Evolutionary conservation across 805 yeast genomes (phyloP).

Genomic region (Sugiyamaella marilandica): DNA sequence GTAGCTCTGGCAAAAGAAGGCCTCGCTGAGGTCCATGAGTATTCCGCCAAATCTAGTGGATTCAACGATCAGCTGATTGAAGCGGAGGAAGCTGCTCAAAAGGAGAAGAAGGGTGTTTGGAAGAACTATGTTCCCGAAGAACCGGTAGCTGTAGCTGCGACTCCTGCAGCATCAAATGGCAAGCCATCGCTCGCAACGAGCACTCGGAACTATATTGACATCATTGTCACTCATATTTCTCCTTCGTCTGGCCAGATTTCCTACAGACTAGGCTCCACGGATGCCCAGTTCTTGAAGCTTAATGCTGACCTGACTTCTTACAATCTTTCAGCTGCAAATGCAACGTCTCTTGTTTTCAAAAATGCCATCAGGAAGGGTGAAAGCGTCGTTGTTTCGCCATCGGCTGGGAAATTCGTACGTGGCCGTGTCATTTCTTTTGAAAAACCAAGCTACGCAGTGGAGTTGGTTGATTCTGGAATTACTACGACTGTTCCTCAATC

Average conservation of each 20-base stretch:
- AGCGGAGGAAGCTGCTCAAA: constrained; percentile 61
- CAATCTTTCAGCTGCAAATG: constrained; percentile 31
- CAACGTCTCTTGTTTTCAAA: constrained; percentile 25
- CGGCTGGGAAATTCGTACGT: constrained; percentile 53
- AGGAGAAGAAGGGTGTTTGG: constrained; percentile 62
- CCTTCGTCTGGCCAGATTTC: constrained; percentile 26
- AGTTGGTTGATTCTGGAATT: constrained; percentile 60
- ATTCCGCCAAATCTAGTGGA: constrained; percentile 56
- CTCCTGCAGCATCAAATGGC: constrained; percentile 17
- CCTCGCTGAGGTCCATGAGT: constrained; percentile 57
- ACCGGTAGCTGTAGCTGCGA: constrained; percentile 23
- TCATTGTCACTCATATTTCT: constrained; percentile 30
- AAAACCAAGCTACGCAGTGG: constrained; percentile 45
- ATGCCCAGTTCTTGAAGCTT: constrained; percentile 20
- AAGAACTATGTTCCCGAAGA: constrained; percentile 45
- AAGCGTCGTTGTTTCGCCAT: constrained; percentile 46
- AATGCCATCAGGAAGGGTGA: constrained; percentile 48
- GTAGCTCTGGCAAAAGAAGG: constrained; percentile 56
- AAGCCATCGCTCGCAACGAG: constrained; percentile 18
- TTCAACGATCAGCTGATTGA: constrained; percentile 49
- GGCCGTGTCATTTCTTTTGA: constrained; percentile 49
- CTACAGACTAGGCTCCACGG: constrained; percentile 23
- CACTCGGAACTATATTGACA: constrained; percentile 32
- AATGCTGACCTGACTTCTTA: constrained; percentile 24
- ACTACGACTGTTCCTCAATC: constrained; percentile 41